Base-by-base conservation (phyloP, 345 rosid genomes). In the Populus deltoides region DNA sequence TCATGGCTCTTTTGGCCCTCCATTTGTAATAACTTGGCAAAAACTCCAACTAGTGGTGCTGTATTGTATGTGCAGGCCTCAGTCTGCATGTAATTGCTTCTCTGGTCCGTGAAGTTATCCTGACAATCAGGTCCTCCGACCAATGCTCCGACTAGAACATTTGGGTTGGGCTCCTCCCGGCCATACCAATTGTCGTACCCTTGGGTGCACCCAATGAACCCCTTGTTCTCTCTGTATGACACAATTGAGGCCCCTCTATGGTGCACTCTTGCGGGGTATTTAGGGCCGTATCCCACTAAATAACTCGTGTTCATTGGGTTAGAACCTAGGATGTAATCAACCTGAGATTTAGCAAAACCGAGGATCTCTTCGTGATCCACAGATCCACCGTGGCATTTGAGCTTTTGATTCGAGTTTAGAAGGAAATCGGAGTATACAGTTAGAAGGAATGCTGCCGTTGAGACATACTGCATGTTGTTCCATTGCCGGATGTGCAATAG, bases 391-490 rank as follows among this genome's bases (percentile, higher is more conserved):
- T 77, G 83, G 80, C 99, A 97, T 0, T 47, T 29, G 22, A 97
- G 95, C 51, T 68, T 71, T 31, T 77, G 81, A 73, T 84, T 78
- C 29, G 88, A 77, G 59, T 78, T 49, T 0, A 66, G 78, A 36
- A 97, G 92, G 79, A 86, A 84, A 49, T 90, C 92, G 0, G 98
- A 93, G 84, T 97, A 94, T 11, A 89, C 22, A 1, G 93, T 90
- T 65, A 97, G 89, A 71, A 94, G 97, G 82, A 97, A 97, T 0
- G 92, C 79, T 0, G 99, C 90, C 0, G 98, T 88, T 1, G 99
- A 89, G 2, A 97, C 98, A 41, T 97, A 94, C 78, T 97, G 99
- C 98, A 97, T 92, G 80, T 97, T 97, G 89, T 97, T 97, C 99
- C 99, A 94, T 86, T 92, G 91, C 74, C 98, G 84, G 81, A 97